Percentiles rank a stretch among this genome's conserved stretches.
These are phyloP conservation scores for Penicillium sclerotiorum DNA, from an alignment of 2,329 filamentous ascomycete species.

Conservation along the genomic window DNA sequence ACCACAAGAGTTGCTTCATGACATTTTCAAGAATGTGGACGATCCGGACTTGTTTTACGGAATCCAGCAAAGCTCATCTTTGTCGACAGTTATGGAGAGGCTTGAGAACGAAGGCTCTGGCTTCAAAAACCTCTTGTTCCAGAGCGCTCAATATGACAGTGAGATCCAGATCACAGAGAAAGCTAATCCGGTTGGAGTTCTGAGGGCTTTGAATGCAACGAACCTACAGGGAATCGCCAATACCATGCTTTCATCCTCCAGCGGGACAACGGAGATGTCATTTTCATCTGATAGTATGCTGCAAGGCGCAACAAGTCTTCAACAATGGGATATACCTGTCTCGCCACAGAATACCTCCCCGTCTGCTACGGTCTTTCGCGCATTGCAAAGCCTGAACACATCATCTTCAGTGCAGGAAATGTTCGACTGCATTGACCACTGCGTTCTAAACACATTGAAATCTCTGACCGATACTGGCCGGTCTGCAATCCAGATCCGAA, in stretches of 20 bases:
- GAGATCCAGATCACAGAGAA: constrained; percentile 66
- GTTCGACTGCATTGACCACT: constrained; percentile 62
- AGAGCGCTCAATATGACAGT: constrained; percentile 87
- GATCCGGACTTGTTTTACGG: constrained; percentile 97
- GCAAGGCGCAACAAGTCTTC: constrained; percentile 76
- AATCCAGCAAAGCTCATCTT: constrained; percentile 73
- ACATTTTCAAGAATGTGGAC: constrained; percentile 88
- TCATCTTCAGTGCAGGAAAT: constrained; percentile 61
- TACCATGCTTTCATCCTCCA: constrained; percentile 68
- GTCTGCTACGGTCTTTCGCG: constrained; percentile 73
- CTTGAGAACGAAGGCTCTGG: constrained; percentile 90
- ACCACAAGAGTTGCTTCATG: constrained; percentile 70
- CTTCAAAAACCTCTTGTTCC: constrained; percentile 82
- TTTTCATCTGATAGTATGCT: constrained; percentile 72
- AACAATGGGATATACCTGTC: constrained; percentile 87
- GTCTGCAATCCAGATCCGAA: constrained; percentile 51
- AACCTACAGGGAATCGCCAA: constrained; percentile 86
- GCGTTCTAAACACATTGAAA: constrained; percentile 54
- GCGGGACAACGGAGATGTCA: constrained; percentile 51
- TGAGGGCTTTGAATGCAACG: constrained; percentile 76
- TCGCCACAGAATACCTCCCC: constrained; percentile 65
- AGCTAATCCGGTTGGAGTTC: constrained; percentile 67
- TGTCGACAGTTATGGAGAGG: constrained; percentile 76
- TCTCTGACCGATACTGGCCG: constrained; percentile 38
- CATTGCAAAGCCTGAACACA: constrained; percentile 76